phyloP scores from a whole-genome alignment of 1,139 yeast genomes.

The Taphrina communis region DNA sequence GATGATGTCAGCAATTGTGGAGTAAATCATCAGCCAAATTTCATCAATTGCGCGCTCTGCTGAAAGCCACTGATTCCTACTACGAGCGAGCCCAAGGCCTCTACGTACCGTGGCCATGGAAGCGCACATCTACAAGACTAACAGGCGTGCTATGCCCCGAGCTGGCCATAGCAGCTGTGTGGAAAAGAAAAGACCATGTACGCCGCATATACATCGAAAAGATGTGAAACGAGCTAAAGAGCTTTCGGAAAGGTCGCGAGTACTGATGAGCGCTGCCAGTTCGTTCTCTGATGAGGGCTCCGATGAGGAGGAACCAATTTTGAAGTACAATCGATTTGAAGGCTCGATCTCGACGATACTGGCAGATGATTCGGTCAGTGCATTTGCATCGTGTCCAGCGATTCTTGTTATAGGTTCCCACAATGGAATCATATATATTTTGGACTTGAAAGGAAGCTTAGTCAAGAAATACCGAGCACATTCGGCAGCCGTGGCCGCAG shows the following conservation, averaged over 20 bases:
- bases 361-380: slow-evolving; percentile 75
- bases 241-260: background rate
- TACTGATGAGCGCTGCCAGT: background rate
- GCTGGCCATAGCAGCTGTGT: no score
- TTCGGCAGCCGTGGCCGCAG: slow-evolving; percentile 77
- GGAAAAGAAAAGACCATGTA: no score
- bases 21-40: background rate
- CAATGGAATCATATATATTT: slow-evolving; percentile 77
- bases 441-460: slow-evolving; percentile 60
- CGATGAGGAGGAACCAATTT: slow-evolving; percentile 71
- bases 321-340: slow-evolving; percentile 73
- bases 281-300: slow-evolving; percentile 7
- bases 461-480: slow-evolving; percentile 78
- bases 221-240: no score
- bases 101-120: background rate
- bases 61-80: no score
- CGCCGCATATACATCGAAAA: background rate
- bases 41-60: background rate
- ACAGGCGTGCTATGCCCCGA: background rate
- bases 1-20: background rate
- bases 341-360: slow-evolving; percentile 72
- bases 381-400: slow-evolving; percentile 64
- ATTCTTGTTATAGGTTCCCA: slow-evolving; percentile 59
- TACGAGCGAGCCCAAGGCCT: no score
- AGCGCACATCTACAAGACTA: background rate